Evolutionary conservation across 2,329 filamentous ascomycete species (phyloP).

Genomic region (Albifimbria verrucaria): DNA sequence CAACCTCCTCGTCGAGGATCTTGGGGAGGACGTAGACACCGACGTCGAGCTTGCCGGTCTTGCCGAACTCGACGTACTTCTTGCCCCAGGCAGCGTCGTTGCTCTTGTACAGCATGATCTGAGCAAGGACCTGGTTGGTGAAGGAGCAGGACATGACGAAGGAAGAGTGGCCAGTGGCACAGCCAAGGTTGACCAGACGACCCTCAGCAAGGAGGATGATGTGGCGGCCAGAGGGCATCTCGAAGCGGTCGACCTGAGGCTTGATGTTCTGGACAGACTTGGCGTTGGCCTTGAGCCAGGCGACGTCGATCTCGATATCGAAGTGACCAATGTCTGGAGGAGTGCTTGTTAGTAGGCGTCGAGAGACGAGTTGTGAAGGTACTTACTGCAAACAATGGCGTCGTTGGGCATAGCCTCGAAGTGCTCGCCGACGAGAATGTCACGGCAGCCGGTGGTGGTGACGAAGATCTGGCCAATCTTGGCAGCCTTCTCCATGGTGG

Average conservation of each 20-base stretch:
- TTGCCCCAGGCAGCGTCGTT: constrained; percentile 80
- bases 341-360: constrained; percentile 6
- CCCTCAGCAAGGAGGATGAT: constrained; percentile 99
- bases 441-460: constrained; percentile 98
- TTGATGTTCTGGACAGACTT: constrained; percentile 97
- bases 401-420: constrained; percentile 97
- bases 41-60: constrained; percentile 82
- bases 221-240: constrained; percentile 89
- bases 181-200: constrained; percentile 98
- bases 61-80: constrained; percentile 96
- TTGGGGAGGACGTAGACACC: constrained; percentile 95
- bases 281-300: constrained; percentile 98
- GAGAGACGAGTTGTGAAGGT: background rate
- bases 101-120: constrained; percentile 97
- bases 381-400: constrained; percentile 92
- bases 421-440: constrained; percentile 89
- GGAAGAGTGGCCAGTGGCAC: constrained; percentile 97
- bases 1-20: constrained; percentile 98
- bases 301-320: constrained; percentile 99
- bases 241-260: constrained; percentile 98
- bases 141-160: constrained; percentile 99
- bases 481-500: constrained; percentile 96
- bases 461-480: constrained; percentile 93
- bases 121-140: constrained; percentile 99
- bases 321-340: constrained; percentile 89